Percentiles rank a stretch among this genome's conserved stretches.
Evolutionary conservation across 306 rosid species (phyloP).

Genomic region (Argentina anserina): DNA sequence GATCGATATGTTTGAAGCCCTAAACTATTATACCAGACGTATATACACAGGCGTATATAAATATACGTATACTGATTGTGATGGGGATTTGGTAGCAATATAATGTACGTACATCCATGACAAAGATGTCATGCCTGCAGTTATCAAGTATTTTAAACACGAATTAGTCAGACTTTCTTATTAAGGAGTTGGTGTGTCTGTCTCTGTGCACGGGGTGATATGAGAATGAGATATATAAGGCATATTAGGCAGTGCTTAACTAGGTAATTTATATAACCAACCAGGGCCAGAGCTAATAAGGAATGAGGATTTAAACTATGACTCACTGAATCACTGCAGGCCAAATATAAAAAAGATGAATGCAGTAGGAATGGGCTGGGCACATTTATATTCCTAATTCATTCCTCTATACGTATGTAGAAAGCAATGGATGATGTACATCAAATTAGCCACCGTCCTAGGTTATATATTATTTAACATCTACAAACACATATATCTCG

Average conservation of each 20-base stretch:
- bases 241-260: background rate
- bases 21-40: background rate
- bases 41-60: background rate
- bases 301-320: background rate
- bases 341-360: background rate
- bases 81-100: background rate
- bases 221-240: background rate
- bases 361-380: background rate
- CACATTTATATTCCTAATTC: background rate
- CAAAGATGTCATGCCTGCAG: conserved; percentile 8
- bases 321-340: background rate
- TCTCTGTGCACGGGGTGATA: background rate
- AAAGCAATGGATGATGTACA: background rate
- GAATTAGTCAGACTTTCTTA: background rate
- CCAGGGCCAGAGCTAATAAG: background rate
- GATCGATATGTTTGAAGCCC: background rate
- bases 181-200: background rate
- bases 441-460: background rate
- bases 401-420: background rate
- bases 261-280: background rate
- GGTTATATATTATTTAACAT: background rate
- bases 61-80: background rate
- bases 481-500: no score
- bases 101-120: background rate
- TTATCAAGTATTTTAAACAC: background rate